Evolutionary conservation across 2,329 filamentous ascomycete genomes (phyloP), one percentile per base, ranked within the genome.

Genomic region (Anisogramma anomala): DNA sequence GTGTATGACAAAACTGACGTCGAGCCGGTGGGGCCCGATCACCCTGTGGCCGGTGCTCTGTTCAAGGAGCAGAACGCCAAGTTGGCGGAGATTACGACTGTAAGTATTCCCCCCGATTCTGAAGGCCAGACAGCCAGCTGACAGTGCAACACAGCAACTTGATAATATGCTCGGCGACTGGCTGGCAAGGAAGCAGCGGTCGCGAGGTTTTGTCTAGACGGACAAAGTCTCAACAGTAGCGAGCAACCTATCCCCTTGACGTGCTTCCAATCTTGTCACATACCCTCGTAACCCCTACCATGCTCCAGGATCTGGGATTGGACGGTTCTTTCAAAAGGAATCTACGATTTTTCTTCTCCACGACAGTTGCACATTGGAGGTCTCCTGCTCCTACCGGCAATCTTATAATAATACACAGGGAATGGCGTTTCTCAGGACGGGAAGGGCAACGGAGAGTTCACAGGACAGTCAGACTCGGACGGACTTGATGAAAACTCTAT

Each of bases 1-100:
- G 86, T 98, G 20, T 88, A 94, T 56, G 88, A 96, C 62, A 94
- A 88, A 58, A 83, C 79, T 11, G 84, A 88, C 45, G 79, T 93
- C 13, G 73, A 78, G 31, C 83, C 86, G 14, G 84, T 82, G 6
- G 77, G 82, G 1, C 72, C 75, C n/a, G 85, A 94, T 43, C 88
- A 96, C 58, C 89, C 89, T 0, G 71, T 94, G 33, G 85, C 83
- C 37, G 77, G 77, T 11, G 75, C 78, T 17, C 65, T 96, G 41
- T 96, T 93, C 65, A 79, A 78, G 36, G 84, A 94, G 56, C 85
- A 94, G 61, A 88, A 86, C 55, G 84, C 82, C 50, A 82, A 82
- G 55, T 63, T 96, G 55, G 81, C 82, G 39, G 85, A 91, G 57
- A 88, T 98, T 62, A 89, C 85, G 45, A 82, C 72, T 44, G 77